Percentiles rank a stretch among this genome's conserved stretches.
phyloP scores from a whole-genome alignment of 495 filamentous ascomycete genomes.

The Hypoxylon subgilvum region DNA sequence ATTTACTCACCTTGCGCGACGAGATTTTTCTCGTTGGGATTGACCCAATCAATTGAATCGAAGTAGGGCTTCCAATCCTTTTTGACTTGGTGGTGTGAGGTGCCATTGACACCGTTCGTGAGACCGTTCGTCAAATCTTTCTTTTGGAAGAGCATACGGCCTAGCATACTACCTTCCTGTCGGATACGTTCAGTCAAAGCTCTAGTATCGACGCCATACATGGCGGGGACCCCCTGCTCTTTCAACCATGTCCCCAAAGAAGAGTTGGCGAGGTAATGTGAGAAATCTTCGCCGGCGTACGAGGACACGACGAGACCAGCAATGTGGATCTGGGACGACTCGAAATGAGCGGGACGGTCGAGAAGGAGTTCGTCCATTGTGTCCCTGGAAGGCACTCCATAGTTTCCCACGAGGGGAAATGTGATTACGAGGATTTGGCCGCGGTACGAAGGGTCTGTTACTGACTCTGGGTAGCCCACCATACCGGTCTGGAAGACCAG shows the following conservation, averaged over 20 bases:
- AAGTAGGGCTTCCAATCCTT: conserved; percentile 69
- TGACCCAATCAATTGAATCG: conserved; percentile 81
- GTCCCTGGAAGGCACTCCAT: conserved; percentile 88
- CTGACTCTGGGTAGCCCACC: conserved; percentile 96
- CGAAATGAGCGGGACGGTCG: conserved; percentile 88
- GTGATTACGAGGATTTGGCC: conserved; percentile 92
- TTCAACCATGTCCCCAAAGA: conserved; percentile 94
- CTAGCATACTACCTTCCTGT: conserved; percentile 94
- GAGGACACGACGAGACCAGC: conserved; percentile 87
- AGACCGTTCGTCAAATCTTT: conserved; percentile 56
- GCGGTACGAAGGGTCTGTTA: conserved; percentile 91
- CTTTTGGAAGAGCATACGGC: conserved; percentile 80
- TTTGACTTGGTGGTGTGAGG: conserved; percentile 28
- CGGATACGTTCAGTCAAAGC: conserved; percentile 92
- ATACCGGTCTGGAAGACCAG: conserved; percentile 99
- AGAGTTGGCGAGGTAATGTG: conserved; percentile 86
- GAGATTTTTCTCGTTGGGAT: conserved; percentile 90
- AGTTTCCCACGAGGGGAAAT: conserved; percentile 90
- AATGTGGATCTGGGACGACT: conserved; percentile 88
- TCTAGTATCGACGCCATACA: conserved; percentile 94
- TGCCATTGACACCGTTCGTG: conserved; percentile 45
- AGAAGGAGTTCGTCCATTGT: conserved; percentile 79
- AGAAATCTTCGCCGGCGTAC: conserved; percentile 92
- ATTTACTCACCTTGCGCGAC: conserved; percentile 85
- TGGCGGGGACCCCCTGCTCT: conserved; percentile 93